Base-by-base conservation (phyloP, 345 rosid genomes). In the Dimocarpus longan region DNA sequence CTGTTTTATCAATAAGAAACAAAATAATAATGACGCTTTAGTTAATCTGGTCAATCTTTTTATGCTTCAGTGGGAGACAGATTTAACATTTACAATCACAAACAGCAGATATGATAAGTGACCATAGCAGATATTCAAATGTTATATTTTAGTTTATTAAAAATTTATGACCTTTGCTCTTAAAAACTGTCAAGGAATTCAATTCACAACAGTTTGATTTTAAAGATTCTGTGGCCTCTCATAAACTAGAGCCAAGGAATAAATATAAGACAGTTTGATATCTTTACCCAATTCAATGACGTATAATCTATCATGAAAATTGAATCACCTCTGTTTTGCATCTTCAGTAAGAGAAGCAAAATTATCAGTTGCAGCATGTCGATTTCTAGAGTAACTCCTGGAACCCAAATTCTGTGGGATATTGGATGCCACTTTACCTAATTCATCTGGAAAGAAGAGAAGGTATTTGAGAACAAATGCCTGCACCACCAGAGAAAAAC, bases 391-490 rank as follows among this genome's bases (percentile, higher is more conserved):
- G 16, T 75, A 79, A 83, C 86, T 84, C 80, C 86, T 82, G 72
- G 89, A 63, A 86, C 76, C 81, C 67, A 84, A 80, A 85, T 80
- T 82, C 75, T 85, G 89, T 10, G 79, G 66, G 75, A 73, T 46
- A 48, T 81, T 84, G 15, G 84, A 73, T 40, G 80, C 83, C 83
- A 66, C 80, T 85, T 86, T 85, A 78, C 80, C 87, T 70, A 88
- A 52, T 79, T 90, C 97, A 83, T 87, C 88, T 32, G 90, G 93
- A 86, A 85, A 91, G 92, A 93, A 97, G 85, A 93, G 87, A 80
- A 97, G 92, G 87, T 93, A 80, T 83, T 97, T 97, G 81, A 97
- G 95, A 86, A 94, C 95, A 87, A 88, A 97, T 75, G 98, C 99
- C 99, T 97, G 89, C 88, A 87, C 37, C 48, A 83, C 77, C 72